Base-by-base conservation (phyloP, 2,329 filamentous ascomycete genomes). In the Colletotrichum limetticola region DNA sequence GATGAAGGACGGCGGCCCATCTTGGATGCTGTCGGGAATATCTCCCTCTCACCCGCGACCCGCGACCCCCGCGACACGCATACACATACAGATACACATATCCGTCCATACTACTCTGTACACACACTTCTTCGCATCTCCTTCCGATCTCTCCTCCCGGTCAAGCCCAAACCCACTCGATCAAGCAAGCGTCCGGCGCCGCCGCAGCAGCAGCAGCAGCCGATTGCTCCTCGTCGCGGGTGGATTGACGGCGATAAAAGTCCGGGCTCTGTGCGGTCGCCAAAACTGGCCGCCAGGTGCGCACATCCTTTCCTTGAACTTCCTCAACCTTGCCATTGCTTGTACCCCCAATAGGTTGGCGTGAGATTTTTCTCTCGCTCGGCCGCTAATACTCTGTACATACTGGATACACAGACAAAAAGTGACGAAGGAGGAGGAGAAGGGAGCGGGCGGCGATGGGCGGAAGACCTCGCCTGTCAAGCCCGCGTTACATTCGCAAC, bases 401-500 rank as follows among this genome's bases (percentile, higher is more conserved):
- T 19, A 35, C 52, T 52, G 56, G 49, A 58, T 57, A 60, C 35
- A 46, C 68, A 56, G 16, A 69, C 42, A 49, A 16, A 42, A 42
- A 49, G 42, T 49, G 42, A 49, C 42, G 16, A 46, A n/a, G 42
- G 19, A n/a, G 37, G 37, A 42, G 42, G 16, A 42, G 14, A 16
- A 42, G 37, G 37, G 59, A 28, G 56, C 56, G 56, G 56, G 56
- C 55, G 55, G 32, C 60, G 66, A 57, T 65, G 66, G 60, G 66
- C 70, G 70, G 70, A 52, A 72, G 60, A 49, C 62, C 66, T 72
- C 68, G 71, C 68, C 62, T 68, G 68, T 71, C 52, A 63, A 59
- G 63, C 62, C 71, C 62, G 71, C 57, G 71, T 74, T 74, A 49
- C 68, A 74, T 72, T 74, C 68, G 71, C 71, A 63, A 72, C 68